phyloP scores from a whole-genome alignment of 2,329 filamentous ascomycete species.

The Penicillium thymicola region DNA sequence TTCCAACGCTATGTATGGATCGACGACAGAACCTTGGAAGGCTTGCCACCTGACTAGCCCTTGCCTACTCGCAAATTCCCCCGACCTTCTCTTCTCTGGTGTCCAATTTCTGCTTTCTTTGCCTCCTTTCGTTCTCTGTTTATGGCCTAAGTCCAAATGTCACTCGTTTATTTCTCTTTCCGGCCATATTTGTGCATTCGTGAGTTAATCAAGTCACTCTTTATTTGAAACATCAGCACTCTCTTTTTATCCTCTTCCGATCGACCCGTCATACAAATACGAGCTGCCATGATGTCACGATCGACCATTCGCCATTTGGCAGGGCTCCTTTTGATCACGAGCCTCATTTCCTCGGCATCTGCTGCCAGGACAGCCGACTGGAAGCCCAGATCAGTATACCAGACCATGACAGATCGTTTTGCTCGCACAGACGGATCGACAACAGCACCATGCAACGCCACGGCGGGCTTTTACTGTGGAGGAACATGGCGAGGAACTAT shows the following conservation, averaged over 20 bases:
- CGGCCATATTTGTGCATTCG: background rate
- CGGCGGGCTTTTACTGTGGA: slow-evolving; percentile 46
- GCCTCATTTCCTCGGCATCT: slow-evolving; percentile 9
- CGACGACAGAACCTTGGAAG: background rate
- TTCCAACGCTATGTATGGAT: background rate
- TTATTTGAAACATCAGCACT: background rate
- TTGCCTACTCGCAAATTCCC: background rate
- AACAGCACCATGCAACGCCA: slow-evolving; percentile 30
- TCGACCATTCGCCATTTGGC: background rate
- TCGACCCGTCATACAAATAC: background rate
- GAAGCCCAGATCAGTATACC: slow-evolving; percentile 46
- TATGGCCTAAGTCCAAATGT: slow-evolving; percentile 1
- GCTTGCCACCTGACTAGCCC: slow-evolving; percentile 4
- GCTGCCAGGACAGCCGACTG: slow-evolving; percentile 34
- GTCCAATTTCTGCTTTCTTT: background rate
- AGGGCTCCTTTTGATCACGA: background rate
- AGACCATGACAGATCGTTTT: slow-evolving; percentile 48
- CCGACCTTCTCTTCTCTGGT: background rate
- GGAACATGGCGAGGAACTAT: slow-evolving; percentile 51
- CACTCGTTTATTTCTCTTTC: background rate
- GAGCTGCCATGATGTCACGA: slow-evolving; percentile 10
- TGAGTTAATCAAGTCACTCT: background rate
- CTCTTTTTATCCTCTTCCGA: background rate
- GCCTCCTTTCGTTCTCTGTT: background rate
- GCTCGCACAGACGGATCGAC: slow-evolving; percentile 41